These are phyloP conservation scores for Tylopilus subfusipes DNA, from an alignment of 768 basidiomycete species.

Conservation along the genomic window DNA sequence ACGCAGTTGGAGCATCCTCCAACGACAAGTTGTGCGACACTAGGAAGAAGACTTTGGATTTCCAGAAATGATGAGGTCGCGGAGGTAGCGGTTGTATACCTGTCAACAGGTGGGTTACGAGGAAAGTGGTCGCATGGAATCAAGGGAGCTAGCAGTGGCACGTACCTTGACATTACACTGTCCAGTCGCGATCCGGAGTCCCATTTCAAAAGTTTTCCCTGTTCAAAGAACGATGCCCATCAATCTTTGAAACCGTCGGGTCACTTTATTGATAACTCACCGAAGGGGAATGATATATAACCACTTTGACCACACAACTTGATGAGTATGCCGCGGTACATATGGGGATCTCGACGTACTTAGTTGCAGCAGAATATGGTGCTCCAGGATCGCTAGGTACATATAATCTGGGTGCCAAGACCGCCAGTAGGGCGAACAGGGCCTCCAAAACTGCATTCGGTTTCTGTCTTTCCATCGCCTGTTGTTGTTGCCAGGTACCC, in stretches of 20 bases:
- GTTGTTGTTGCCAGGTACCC: slow-evolving; percentile 38
- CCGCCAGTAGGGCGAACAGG: slow-evolving; percentile 21
- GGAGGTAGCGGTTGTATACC: slow-evolving; percentile 4
- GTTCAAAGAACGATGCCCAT: neutral
- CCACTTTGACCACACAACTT: neutral
- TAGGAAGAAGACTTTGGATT: slow-evolving; percentile 1
- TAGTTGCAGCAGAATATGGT: slow-evolving; percentile 47
- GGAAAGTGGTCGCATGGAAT: no score
- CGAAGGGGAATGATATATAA: slow-evolving; percentile 6
- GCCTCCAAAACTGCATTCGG: slow-evolving; percentile 52
- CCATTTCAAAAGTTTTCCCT: slow-evolving; percentile 5
- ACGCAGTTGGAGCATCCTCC: slow-evolving; percentile 1
- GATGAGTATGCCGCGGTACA: neutral
- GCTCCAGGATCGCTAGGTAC: slow-evolving; percentile 58
- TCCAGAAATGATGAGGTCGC: slow-evolving; percentile 4
- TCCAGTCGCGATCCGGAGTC: neutral
- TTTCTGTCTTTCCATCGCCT: slow-evolving; percentile 52
- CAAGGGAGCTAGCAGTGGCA: neutral
- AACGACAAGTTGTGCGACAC: slow-evolving; percentile 4
- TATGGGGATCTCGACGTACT: slow-evolving; percentile 11
- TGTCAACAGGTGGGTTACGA: neutral
- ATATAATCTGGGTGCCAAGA: slow-evolving; percentile 54
- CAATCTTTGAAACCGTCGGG: neutral
- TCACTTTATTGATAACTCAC: neutral
- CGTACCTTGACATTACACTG: neutral